These are phyloP conservation scores for Lepraria neglecta DNA, from an alignment of 495 filamentous ascomycete species.

Conservation along the genomic window DNA sequence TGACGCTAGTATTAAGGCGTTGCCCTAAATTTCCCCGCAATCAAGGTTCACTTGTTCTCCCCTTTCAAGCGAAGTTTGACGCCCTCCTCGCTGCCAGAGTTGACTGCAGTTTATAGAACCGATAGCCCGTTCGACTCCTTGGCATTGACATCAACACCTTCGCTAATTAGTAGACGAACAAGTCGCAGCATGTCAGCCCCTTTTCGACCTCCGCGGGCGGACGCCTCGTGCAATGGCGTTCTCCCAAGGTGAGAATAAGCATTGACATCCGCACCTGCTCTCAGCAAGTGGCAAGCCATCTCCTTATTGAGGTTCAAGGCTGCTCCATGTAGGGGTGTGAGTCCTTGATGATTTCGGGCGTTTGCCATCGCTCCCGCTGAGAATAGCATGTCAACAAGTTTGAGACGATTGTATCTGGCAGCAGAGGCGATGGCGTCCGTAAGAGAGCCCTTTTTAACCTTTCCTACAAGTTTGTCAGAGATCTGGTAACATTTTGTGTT, in stretches of 20 bases:
- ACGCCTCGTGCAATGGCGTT: background rate
- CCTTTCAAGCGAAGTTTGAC: too few species aligned
- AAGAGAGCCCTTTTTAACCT: too few species aligned
- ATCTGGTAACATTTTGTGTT: too few species aligned
- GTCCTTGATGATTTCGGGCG: background rate
- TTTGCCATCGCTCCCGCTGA: background rate
- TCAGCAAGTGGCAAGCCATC: background rate
- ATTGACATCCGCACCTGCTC: background rate
- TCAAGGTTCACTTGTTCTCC: too few species aligned
- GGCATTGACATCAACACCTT: background rate
- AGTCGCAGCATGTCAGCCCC: background rate
- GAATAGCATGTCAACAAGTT: too few species aligned
- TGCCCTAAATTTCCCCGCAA: background rate
- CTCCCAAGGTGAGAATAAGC: background rate
- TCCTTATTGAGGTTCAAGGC: background rate
- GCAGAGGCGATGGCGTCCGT: too few species aligned
- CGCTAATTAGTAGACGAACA: background rate
- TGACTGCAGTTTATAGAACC: too few species aligned
- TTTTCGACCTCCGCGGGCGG: background rate
- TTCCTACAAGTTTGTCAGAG: too few species aligned
- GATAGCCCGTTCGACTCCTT: too few species aligned
- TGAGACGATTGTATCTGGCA: too few species aligned
- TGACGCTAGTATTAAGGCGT: background rate
- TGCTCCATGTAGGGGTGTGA: background rate
- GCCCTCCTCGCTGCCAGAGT: too few species aligned